Conservation (phyloP, 768 basidiomycete species). For the Tubosaeta sp. region DNA sequence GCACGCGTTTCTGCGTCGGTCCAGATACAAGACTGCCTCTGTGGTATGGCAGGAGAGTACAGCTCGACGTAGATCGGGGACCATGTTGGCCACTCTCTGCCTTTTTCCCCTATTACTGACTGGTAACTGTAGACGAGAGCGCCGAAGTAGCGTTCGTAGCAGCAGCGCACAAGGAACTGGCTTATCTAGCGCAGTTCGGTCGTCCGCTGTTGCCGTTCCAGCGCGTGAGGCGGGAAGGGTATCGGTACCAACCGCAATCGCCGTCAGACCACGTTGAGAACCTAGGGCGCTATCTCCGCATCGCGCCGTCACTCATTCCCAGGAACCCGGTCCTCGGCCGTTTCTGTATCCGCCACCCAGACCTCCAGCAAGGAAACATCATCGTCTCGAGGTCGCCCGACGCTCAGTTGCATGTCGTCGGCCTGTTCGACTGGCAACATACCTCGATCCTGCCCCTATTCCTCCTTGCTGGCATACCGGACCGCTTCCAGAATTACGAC, state of each 20-base stretch:
- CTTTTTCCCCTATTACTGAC: background rate
- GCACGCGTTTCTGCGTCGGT: slow-evolving; percentile 1
- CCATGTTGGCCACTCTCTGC: background rate
- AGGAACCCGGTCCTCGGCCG: slow-evolving; percentile 33
- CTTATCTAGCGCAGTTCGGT: slow-evolving; percentile 1
- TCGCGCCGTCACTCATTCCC: slow-evolving; percentile 24
- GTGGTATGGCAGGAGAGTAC: slow-evolving; percentile 3
- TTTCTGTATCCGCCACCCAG: slow-evolving; percentile 47
- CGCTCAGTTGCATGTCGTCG: background rate
- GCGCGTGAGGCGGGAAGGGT: background rate
- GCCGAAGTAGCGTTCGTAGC: background rate
- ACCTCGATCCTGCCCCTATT: slow-evolving; percentile 42
- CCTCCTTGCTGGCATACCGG: slow-evolving; percentile 37
- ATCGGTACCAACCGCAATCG: background rate
- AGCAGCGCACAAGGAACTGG: background rate
- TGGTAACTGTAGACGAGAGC: background rate
- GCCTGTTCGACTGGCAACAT: background rate
- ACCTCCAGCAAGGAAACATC: slow-evolving; percentile 38
- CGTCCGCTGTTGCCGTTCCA: background rate
- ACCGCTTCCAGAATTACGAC: background rate
- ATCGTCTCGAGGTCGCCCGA: background rate
- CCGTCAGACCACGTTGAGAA: slow-evolving; percentile 3
- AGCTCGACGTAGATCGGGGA: background rate
- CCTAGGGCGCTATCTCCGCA: background rate
- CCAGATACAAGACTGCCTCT: background rate